Conservation (phyloP, 805 yeast species). For the Candida anglica region DNA sequence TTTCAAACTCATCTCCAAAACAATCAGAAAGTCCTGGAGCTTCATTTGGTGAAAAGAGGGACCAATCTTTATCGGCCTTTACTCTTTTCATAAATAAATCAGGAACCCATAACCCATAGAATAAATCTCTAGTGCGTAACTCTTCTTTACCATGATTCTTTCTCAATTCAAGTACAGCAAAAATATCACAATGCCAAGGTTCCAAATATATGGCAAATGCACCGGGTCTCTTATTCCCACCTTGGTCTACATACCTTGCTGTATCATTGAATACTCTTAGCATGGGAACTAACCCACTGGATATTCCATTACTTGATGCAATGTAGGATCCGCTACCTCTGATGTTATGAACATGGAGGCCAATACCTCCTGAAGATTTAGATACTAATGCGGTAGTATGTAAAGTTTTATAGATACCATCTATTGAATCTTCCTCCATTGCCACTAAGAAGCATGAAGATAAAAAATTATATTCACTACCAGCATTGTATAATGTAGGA, state of each 20-base stretch:
- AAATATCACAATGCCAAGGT: slow-evolving; percentile 95
- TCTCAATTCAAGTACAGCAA: slow-evolving; percentile 79
- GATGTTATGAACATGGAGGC: slow-evolving; percentile 82
- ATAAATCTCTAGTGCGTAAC: slow-evolving; percentile 85
- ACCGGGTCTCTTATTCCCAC: slow-evolving; percentile 97
- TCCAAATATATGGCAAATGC: slow-evolving; percentile 92
- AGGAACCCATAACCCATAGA: slow-evolving; percentile 92
- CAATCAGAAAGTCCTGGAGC: slow-evolving; percentile 82
- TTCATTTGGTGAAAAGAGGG: slow-evolving; percentile 82
- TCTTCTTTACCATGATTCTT: slow-evolving; percentile 97
- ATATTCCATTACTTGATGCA: slow-evolving; percentile 88
- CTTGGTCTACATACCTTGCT: slow-evolving; percentile 96
- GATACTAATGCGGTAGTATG: slow-evolving; percentile 87
- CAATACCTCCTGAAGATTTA: slow-evolving; percentile 95
- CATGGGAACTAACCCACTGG: slow-evolving; percentile 96
- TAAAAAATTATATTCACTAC: slow-evolving; percentile 78
- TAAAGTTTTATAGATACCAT: slow-evolving; percentile 88
- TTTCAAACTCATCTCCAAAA: slow-evolving; percentile 80
- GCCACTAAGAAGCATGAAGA: slow-evolving; percentile 91
- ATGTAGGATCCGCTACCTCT: slow-evolving; percentile 84
- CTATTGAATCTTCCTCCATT: slow-evolving; percentile 92
- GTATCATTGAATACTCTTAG: slow-evolving; percentile 91
- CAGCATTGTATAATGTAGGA: slow-evolving; percentile 92
- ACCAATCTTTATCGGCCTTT: slow-evolving; percentile 75
- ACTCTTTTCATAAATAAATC: slow-evolving; percentile 93